Conservation (phyloP, 169 alveolate genomes). For the Plasmodium chabaudi region DNA sequence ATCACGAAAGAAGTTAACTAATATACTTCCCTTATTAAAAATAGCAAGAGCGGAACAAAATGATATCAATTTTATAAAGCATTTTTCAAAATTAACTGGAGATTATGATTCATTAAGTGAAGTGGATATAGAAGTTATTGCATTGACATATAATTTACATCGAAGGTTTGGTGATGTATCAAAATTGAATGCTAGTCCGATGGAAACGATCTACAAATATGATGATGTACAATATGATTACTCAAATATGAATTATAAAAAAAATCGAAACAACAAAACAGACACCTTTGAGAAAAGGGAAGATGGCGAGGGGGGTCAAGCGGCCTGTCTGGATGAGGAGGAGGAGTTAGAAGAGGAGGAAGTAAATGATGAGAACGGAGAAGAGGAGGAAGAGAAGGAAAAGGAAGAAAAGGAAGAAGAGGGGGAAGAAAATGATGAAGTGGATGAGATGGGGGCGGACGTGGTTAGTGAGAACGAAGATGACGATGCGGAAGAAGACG, state of each 20-base stretch:
- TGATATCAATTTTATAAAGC: conserved; percentile 85
- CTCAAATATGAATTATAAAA: neutral
- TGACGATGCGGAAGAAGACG: neutral
- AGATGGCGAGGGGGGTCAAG: neutral
- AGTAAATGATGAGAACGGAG: neutral
- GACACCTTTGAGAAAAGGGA: neutral
- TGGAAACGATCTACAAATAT: conserved; percentile 63
- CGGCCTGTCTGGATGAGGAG: too few species aligned
- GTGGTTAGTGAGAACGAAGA: conserved; percentile 24
- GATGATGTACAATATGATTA: conserved; percentile 60
- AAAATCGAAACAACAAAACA: too few species aligned
- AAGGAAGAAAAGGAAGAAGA: neutral
- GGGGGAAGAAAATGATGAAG: neutral
- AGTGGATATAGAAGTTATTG: conserved; percentile 90
- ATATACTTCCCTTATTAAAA: conserved; percentile 61
- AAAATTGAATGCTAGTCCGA: conserved; percentile 75
- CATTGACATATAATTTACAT: conserved; percentile 87
- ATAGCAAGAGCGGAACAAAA: conserved; percentile 83
- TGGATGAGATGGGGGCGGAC: conserved; percentile 2
- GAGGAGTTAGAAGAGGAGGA: neutral
- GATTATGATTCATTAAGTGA: conserved; percentile 88
- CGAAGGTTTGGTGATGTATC: conserved; percentile 86
- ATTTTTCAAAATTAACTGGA: conserved; percentile 91
- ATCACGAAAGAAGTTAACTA: conserved; percentile 44
- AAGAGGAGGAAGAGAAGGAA: neutral